Base-by-base conservation (phyloP, 805 yeast genomes). In the Schwanniomyces pseudopolymorphus region DNA sequence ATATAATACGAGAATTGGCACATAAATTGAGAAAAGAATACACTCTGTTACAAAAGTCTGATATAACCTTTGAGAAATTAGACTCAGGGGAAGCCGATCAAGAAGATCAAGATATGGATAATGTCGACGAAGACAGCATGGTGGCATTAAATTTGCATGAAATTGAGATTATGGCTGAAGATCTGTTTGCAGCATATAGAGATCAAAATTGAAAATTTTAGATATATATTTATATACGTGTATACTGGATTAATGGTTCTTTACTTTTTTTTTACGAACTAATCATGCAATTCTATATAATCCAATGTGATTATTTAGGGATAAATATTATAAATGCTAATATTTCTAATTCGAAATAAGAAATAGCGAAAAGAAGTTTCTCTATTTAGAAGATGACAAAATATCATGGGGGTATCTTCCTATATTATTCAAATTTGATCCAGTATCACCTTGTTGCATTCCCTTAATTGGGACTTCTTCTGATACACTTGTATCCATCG, bases 1-100 rank as follows among this genome's bases (percentile, higher is more conserved):
- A 65, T 33, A 75, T 78, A 20, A 58, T 89, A 21, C 70, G 88
- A 46, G 75, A 78, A 37, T 64, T 89, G 20, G 88, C 92, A 0
- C 83, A 81, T 45, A 94, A 87, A 52, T 58, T 87, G 39, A 70
- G 70, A 40, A 77, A 69, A 45, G 79, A 74, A 40, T 54, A 72
- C 7, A 67, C 58, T 17, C 39, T 46, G 0, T 35, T 83, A 22
- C 44, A 52, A 10, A 81, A 77, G 50, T 55, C 64, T 13, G 81
- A 77, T 31, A 71, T 86, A 22, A 75, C 78, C 1, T 83, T 82
- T 58, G 87, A 83, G 51, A 81, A 83, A 52, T 48, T 48, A 37
- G 60, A 53, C 37, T 48, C 47, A 28, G 54, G 43, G n/a, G 52
- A 42, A 4, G 53, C 47, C 2, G 51, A 48, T 1, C 53, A 53